Conservation (phyloP, 345 rosid genomes). For the Passiflora organensis region DNA sequence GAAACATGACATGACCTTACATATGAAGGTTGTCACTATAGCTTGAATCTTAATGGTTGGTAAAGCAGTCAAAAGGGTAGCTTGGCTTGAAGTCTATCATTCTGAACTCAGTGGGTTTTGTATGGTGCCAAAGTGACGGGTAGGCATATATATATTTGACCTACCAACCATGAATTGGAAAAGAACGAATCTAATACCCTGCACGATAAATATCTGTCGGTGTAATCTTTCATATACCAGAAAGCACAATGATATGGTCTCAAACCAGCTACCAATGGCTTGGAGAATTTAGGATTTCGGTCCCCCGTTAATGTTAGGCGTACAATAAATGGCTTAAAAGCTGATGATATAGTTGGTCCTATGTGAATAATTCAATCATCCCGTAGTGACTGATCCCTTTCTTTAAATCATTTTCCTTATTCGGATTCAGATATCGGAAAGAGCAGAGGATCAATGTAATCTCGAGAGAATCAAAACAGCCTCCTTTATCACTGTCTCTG, state of each 20-base stretch:
- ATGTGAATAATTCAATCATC: background rate
- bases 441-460: background rate
- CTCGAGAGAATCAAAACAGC: background rate
- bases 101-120: background rate
- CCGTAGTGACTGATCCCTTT: too few species aligned
- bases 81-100: background rate
- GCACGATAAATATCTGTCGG: background rate
- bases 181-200: background rate
- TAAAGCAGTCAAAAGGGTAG: background rate
- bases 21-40: background rate
- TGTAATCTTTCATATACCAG: background rate
- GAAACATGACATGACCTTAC: too few species aligned
- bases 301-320: background rate
- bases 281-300: slow-evolving; percentile 6
- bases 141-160: too few species aligned
- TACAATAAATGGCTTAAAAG: background rate
- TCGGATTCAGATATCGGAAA: too few species aligned
- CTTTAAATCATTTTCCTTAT: too few species aligned
- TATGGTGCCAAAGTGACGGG: too few species aligned
- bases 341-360: background rate
- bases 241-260: background rate
- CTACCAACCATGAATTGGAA: background rate
- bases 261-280: slow-evolving; percentile 2
- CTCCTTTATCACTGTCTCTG: background rate
- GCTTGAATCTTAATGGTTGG: background rate